Evolutionary conservation across 495 filamentous ascomycete species (phyloP).

Genomic region (Neurospora cerealis): DNA sequence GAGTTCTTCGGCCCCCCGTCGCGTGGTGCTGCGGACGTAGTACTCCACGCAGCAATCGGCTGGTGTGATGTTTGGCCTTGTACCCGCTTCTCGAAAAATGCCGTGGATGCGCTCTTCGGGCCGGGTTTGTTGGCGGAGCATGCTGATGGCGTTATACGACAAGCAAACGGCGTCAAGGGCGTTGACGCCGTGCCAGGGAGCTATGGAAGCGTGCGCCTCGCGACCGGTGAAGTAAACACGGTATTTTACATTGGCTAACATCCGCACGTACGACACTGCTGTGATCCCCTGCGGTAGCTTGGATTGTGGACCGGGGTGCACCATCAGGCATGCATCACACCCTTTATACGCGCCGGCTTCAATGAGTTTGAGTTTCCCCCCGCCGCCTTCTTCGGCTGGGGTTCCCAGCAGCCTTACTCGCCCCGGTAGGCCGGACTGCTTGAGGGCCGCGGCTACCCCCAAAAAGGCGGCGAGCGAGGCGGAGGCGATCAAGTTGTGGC

Average conservation of each 20-base stretch:
- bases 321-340: conserved; percentile 43
- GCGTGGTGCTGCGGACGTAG: conserved; percentile 42
- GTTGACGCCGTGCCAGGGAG: conserved; percentile 57
- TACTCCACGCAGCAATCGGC: conserved; percentile 44
- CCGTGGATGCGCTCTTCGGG: conserved; percentile 26
- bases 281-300: conserved; percentile 13
- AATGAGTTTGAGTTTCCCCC: conserved; percentile 41
- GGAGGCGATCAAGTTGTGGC: conserved; percentile 60
- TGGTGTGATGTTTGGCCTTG: conserved; percentile 40
- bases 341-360: conserved; percentile 38
- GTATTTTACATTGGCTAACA: conserved; percentile 46
- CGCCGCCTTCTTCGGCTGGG: conserved; percentile 55
- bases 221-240: conserved; percentile 34
- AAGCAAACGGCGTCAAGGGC: conserved; percentile 52
- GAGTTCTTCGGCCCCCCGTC: conserved; percentile 31
- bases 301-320: conserved; percentile 37
- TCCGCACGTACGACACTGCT: conserved; percentile 32
- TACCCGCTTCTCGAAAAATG: conserved; percentile 17
- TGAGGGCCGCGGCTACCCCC: conserved; percentile 42
- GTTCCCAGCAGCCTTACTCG: conserved; percentile 55
- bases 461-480: conserved; percentile 51
- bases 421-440: conserved; percentile 39
- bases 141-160: conserved; percentile 51
- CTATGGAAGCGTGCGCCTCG: conserved; percentile 47
- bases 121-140: conserved; percentile 51